Evolutionary conservation across 176 grass and related monocot genomes (phyloP).

Genomic region (Themeda triandra): DNA sequence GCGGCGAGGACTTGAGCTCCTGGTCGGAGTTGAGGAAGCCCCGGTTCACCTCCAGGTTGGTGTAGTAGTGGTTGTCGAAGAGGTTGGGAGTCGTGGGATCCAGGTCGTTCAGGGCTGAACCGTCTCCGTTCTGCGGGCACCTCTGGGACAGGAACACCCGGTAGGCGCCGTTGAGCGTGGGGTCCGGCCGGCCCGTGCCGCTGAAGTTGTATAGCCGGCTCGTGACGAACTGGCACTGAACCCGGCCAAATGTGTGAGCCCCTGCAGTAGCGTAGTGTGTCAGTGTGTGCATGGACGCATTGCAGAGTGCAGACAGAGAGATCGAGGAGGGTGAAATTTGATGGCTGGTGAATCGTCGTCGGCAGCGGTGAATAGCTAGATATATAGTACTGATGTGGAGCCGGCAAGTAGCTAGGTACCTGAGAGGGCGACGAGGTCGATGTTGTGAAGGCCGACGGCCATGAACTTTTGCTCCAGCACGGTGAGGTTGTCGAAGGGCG

Average conservation of each 20-base stretch:
- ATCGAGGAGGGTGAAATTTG: too few species aligned
- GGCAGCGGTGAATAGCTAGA: too few species aligned
- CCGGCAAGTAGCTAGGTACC: too few species aligned
- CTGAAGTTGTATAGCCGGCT: slow-evolving; percentile 60
- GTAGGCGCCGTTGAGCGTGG: slow-evolving; percentile 20
- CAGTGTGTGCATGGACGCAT: too few species aligned
- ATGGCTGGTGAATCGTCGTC: too few species aligned
- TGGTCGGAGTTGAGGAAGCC: slow-evolving; percentile 62
- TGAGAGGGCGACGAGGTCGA: slow-evolving; percentile 69
- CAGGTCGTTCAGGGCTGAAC: slow-evolving; percentile 7
- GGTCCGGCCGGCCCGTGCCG: slow-evolving; percentile 41
- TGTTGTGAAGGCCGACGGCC: neutral
- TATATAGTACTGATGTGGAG: too few species aligned
- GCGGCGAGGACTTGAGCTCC: slow-evolving; percentile 42
- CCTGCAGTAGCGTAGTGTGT: slow-evolving; percentile 20
- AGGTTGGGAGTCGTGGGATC: slow-evolving; percentile 48
- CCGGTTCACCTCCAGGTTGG: slow-evolving; percentile 29
- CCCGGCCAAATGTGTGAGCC: slow-evolving; percentile 65
- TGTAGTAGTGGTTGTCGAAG: slow-evolving; percentile 74
- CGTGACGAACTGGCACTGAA: slow-evolving; percentile 37
- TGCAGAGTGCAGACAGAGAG: too few species aligned
- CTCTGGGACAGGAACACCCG: neutral
- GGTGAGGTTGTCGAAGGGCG: slow-evolving; percentile 32
- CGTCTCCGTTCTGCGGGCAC: slow-evolving; percentile 28
- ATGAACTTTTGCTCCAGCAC: slow-evolving; percentile 15